Conservation (phyloP, 1,284 basidiomycete genomes). For the Grifola frondosa region DNA sequence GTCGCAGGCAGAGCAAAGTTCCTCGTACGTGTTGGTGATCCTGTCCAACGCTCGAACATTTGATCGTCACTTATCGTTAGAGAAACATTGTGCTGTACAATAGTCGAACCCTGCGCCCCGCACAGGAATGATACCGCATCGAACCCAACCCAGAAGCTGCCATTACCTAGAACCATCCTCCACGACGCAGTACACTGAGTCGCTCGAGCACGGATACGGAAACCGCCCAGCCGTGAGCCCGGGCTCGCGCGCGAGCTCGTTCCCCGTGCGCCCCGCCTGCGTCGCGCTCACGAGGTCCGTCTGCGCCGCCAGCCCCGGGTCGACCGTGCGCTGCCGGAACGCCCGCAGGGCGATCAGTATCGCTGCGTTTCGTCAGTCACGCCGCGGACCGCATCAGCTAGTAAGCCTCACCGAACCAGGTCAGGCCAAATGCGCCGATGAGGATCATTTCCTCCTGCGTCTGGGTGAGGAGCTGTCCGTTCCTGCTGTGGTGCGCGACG, state of each 20-base stretch:
- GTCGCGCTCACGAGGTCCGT: conserved; percentile 16
- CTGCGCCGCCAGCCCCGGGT: conserved; percentile 12
- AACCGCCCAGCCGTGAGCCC: conserved; percentile 34
- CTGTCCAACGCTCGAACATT: no score
- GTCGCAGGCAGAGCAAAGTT: no score
- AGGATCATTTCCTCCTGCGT: conserved; percentile 70
- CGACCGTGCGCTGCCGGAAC: conserved; percentile 16
- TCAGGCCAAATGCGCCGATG: conserved; percentile 65
- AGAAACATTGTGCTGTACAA: no score
- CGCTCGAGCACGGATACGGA: conserved; percentile 54
- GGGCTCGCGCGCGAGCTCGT: conserved; percentile 19
- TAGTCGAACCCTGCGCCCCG: no score
- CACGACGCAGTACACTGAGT: conserved; percentile 64
- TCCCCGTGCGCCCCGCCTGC: conserved; percentile 7
- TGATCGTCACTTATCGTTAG: no score
- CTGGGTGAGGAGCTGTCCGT: conserved; percentile 56
- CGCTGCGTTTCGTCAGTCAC: conserved; percentile 20
- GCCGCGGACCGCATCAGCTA: not conserved
- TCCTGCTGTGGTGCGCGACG: conserved; percentile 60
- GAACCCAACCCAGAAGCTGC: conserved; percentile 1
- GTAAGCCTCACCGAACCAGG: conserved; percentile 63
- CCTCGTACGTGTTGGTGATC: no score
- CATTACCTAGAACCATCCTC: conserved; percentile 55
- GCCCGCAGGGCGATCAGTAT: conserved; percentile 34
- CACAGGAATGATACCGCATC: no score